Base-by-base conservation (phyloP, 2,329 filamentous ascomycete genomes). In the Ceratocystiopsis sp. region DNA sequence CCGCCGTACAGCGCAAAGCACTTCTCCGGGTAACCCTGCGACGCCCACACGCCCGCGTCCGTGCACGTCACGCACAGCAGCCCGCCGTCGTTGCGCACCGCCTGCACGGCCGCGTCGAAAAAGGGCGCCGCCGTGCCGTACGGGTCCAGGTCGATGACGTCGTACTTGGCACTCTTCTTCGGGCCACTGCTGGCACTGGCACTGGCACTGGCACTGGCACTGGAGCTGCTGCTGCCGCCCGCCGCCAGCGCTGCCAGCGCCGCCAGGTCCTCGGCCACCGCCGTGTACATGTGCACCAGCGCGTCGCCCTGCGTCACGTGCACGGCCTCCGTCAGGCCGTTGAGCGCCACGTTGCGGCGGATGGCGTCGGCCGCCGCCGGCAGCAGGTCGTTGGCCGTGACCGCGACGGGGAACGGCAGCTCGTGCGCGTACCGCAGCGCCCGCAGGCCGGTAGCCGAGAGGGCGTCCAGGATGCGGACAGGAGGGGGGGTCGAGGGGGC, bases 31-130 rank as follows among this genome's bases (percentile, higher is more conserved):
- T 96, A 98, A 44, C 87, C 85, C 52, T 84, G 83, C 0, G 89
- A 94, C 1, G 89, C 89, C 72, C 87, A 98, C 3, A 98, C 84
- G 11, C 83, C 86, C 11, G 89, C 87, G 59, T 98, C 91, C 0
- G 91, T 98, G 61, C 91, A 98, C 2, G 91, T 98, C 6, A 98
- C 82, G 57, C 87, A 95, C 5, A 98, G 70, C 35, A 98, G 68
- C 4, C 91, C 91, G 1, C 89, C 89, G 52, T 95, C 84, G 49
- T 81, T 73, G 40, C 71, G 77, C 9, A 95, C 73, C 2, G 84
- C 77, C 61, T 95, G 87, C 10, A 98, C 68, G 2, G 91, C 86
- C 2, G 84, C 78, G 57, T 98, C 91, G 43, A 98, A 71, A 59
- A 98, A 98, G 1, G 84, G 83, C 11, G 84, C 84, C 1, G 89